A percentile compares a stretch with the other conserved stretches of the same genome.
Evolutionary conservation across 306 rosid genomes (phyloP).

Genomic region (Rubus idaeus): DNA sequence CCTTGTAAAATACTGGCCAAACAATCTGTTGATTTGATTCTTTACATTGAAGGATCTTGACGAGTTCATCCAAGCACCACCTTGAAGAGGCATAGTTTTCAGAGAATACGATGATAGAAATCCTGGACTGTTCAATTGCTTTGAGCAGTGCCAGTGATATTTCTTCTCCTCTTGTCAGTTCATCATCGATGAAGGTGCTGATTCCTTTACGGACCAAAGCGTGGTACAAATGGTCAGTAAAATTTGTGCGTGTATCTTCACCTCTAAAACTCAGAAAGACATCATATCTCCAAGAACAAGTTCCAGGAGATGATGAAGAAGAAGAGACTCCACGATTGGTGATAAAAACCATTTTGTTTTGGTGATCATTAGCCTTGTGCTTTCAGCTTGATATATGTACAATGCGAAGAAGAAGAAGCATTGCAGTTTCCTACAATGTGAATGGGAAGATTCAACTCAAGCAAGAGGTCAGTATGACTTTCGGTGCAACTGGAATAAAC

Average conservation of each 20-base stretch:
- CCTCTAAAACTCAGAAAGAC: conserved; percentile 4
- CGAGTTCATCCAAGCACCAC: background rate
- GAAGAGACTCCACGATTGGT: background rate
- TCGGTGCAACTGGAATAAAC: no score
- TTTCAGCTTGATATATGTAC: no score
- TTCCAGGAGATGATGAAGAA: background rate
- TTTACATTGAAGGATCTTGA: background rate
- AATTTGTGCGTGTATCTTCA: background rate
- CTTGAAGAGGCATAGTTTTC: background rate
- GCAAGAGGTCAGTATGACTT: no score
- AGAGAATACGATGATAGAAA: no score
- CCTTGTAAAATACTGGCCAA: conserved; percentile 7
- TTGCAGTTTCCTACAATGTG: no score
- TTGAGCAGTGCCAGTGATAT: no score
- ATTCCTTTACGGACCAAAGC: background rate
- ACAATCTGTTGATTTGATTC: background rate
- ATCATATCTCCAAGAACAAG: background rate
- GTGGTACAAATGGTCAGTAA: no score
- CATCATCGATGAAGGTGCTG: background rate
- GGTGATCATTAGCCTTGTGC: no score
- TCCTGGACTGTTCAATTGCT: background rate
- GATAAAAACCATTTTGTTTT: background rate
- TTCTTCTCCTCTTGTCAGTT: background rate
- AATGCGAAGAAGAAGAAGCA: no score
- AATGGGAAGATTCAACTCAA: no score